Conservation (phyloP, 768 basidiomycete species). For the Termitomyces sp. region DNA sequence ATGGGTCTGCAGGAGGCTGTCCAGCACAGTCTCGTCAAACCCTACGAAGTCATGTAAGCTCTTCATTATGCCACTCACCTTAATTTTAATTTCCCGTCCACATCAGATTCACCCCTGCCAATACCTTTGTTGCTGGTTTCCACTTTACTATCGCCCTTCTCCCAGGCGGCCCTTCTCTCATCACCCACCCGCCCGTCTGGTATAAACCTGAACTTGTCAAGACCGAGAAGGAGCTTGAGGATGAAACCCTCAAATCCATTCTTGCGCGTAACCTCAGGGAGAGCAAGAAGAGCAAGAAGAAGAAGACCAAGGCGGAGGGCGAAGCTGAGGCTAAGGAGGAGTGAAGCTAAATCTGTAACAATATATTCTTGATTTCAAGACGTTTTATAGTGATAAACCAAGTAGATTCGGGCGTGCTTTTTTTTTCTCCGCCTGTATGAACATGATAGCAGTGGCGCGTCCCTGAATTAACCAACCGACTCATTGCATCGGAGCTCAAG, state of each 20-base stretch:
- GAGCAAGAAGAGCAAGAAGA: slow-evolving; percentile 92
- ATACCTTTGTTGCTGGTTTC: slow-evolving; percentile 89
- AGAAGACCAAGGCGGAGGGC: slow-evolving; percentile 57
- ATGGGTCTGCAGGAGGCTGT: slow-evolving; percentile 97
- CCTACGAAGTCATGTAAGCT: slow-evolving; percentile 90
- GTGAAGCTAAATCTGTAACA: slow-evolving; percentile 1
- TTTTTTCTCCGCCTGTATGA: too few relatives aligned
- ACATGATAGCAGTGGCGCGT: too few relatives aligned
- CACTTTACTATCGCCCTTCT: slow-evolving; percentile 96
- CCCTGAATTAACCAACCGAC: too few relatives aligned
- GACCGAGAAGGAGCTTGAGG: slow-evolving; percentile 85
- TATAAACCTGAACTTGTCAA: slow-evolving; percentile 91
- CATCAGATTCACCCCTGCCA: slow-evolving; percentile 73
- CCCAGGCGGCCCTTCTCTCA: slow-evolving; percentile 81
- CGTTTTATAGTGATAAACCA: too few relatives aligned
- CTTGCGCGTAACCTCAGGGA: slow-evolving; percentile 80
- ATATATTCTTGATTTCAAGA: not conserved
- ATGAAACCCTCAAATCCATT: slow-evolving; percentile 79
- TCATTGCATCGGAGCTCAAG: too few relatives aligned
- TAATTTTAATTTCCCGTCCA: slow-evolving; percentile 1
- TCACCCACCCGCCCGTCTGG: slow-evolving; percentile 89
- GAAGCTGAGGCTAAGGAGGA: slow-evolving; percentile 33
- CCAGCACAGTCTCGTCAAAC: slow-evolving; percentile 89
- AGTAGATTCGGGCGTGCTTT: too few relatives aligned
- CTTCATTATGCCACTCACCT: not conserved